Base-by-base conservation (phyloP, 306 rosid genomes). In the Ammopiptanthus mongolicus region DNA sequence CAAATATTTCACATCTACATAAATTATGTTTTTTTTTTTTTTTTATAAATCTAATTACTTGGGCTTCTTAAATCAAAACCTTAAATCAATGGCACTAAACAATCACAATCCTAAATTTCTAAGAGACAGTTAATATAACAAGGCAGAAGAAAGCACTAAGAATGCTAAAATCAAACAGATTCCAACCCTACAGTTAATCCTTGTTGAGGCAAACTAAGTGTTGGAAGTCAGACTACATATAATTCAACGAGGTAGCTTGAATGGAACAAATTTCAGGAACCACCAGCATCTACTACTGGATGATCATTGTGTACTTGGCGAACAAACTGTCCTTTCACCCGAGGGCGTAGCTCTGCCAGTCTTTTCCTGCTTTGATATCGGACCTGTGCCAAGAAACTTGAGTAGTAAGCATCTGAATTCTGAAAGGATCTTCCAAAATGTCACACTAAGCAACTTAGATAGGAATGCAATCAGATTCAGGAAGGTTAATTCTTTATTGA, bases 301-400 rank as follows among this genome's bases (percentile, higher is more conserved):
- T 65, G 50, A 44, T 87, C 82, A 22, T 75, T 57, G 3, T 76
- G 82, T n/a, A 52, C 82, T 73, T 84, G 87, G 4, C 93, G 92
- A 51, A 89, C 95, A 74, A 91, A 91, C 63, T 86, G 92, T 60
- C 97, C 97, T 83, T 89, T 91, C 73, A 91, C 85, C 48, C 97
- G 76, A 2, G 95, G 97, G 5, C 95, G 88, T 78, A 87, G 87
- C 77, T 91, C 95, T 19, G 97, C 95, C 75, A 84, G 81, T 81
- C 85, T 71, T 84, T 91, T 89, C 76, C 95, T 71, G 80, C 92
- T 89, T 73, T 91, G 92, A 69, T 89, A 91, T 73, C 97, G 82
- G 0, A 91, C 95, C 95, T 89, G 87, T 9, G 42, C 23, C 23
- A 74, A 78, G 23, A 74, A 47, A 34, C 31, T 70, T 33, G 42